Conservation (phyloP, 2,329 filamentous ascomycete genomes). For the Fusarium devonianum region DNA sequence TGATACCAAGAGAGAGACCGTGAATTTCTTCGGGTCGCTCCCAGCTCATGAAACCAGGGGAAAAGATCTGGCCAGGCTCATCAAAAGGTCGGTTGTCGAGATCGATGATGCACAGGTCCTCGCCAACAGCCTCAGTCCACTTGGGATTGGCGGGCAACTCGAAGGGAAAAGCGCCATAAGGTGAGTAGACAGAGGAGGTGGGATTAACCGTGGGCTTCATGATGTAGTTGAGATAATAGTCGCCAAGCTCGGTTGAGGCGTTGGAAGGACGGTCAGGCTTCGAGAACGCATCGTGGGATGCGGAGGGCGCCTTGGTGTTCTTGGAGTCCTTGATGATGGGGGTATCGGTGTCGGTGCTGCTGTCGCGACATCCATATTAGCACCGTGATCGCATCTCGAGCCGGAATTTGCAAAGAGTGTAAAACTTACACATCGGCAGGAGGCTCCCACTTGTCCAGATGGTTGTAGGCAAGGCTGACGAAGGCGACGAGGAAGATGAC, state of each 20-base stretch:
- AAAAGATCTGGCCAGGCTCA: slow-evolving; percentile 48
- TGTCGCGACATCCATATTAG: slow-evolving; percentile 15
- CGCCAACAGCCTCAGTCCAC: slow-evolving; percentile 47
- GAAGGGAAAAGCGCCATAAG: slow-evolving; percentile 46
- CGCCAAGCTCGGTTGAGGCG: slow-evolving; percentile 38
- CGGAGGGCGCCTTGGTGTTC: too few relatives aligned
- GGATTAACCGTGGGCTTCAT: slow-evolving; percentile 43
- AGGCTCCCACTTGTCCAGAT: slow-evolving; percentile 43
- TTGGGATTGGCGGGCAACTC: slow-evolving; percentile 40
- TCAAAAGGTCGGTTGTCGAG: slow-evolving; percentile 53
- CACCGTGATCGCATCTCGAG: not conserved
- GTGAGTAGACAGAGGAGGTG: slow-evolving; percentile 39
- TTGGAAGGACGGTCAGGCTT: slow-evolving; percentile 26
- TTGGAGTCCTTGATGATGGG: slow-evolving; percentile 23
- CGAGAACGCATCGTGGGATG: slow-evolving; percentile 22
- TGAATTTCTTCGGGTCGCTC: slow-evolving; percentile 44
- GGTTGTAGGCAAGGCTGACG: slow-evolving; percentile 45
- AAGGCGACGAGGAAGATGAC: slow-evolving; percentile 46
- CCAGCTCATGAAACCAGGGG: slow-evolving; percentile 47
- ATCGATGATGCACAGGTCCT: slow-evolving; percentile 55
- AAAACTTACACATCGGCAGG: slow-evolving; percentile 37
- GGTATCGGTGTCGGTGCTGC: slow-evolving; percentile 36
- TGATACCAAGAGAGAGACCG: slow-evolving; percentile 50
- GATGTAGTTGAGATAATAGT: slow-evolving; percentile 46
- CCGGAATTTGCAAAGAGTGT: not conserved